Evolutionary conservation across 805 yeast genomes (phyloP), one percentile per base, ranked within the genome.

Genomic region (Yarrowia osloensis): DNA sequence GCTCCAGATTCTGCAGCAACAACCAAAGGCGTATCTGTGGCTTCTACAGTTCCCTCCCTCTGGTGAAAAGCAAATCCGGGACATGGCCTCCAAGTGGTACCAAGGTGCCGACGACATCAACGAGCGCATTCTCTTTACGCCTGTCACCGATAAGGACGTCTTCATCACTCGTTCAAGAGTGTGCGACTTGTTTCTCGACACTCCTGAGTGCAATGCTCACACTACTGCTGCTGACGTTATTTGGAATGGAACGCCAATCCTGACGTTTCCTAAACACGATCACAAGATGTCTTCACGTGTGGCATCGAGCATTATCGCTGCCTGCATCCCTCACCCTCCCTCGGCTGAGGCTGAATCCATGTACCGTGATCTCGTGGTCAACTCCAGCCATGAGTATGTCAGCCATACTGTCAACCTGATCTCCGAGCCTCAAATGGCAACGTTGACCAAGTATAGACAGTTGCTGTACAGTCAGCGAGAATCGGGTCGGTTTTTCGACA

Each of bases 191-290:
- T 72, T 75, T 37, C 67, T 76, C 4, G 78, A 76, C 52, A 75
- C 78, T 5, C 78, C 78, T 5, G 78, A 76, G 52, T 76, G 78
- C 66, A 76, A 74, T 65, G 78, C 76, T 37, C 78, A 76, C 57
- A 76, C 78, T 19, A 76, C 78, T 3, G 76, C 78, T 21, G 74
- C 77, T 0, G 78, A 76, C 61, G 76, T 76, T 22, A 46, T 72
- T 21, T 76, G 78, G 78, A 66, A 74, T 3, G 75, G 76, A 13
- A 73, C 78, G 2, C 78, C 78, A 1, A 69, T 76, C 9, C 54
- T 76, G 24, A 74, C 78, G 4, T 73, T 66, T 39, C 76, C 78
- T 5, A 67, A 75, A 17, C 71, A 76, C 61, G 54, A 55, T 24
- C 70, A 72, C 67, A 76, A 76, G n/a, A 54, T 54, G 61, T 35